Evolutionary conservation across 345 rosid genomes (phyloP), one percentile per base, ranked within the genome.

Genomic region (Toxicodendron radicans): DNA sequence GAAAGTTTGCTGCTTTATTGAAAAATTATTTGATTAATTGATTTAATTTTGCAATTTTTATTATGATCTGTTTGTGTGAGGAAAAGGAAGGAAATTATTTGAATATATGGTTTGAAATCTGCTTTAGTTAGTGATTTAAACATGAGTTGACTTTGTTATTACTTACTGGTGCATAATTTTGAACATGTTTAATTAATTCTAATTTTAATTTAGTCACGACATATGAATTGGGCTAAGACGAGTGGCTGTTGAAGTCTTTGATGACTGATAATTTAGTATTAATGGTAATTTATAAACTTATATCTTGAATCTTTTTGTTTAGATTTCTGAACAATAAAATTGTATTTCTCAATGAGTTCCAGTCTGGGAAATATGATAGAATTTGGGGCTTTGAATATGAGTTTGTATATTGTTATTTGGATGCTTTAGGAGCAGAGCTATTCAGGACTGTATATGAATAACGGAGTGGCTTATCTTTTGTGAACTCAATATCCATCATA

Each of bases 361-460:
- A 32, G 11, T 49, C 32, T n/a, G 30, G 27, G 14, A 43, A 23
- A 52, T 70, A 53, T 35, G 20, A 18, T 20, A 5, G 10, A 48
- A 7, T 38, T 35, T 33, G 7, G 7, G 58, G 58, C 60, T 71
- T 17, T 18, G 30, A 46, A 27, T 46, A 59, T 60, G 18, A 33
- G 59, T 68, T 75, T 76, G 27, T 14, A 41, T 72, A n/a, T 56
- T 80, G 49, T 73, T 38, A 75, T 59, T 14, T 71, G 59, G 52
- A 67, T 74, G 77, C 1, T 72, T 38, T 70, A 78, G 83, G 82
- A 58, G 71, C 32, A 68, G 74, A 73, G 82, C 78, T 73, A 46
- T 72, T 59, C 59, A 18, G 33, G 58, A 56, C 64, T 75, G 82
- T 73, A 75, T 58, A 75, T 78, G 79, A 73, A 78, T 75, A 78